phyloP scores from a whole-genome alignment of 2,329 filamentous ascomycete genomes.

The Aspergillus novoparasiticus region DNA sequence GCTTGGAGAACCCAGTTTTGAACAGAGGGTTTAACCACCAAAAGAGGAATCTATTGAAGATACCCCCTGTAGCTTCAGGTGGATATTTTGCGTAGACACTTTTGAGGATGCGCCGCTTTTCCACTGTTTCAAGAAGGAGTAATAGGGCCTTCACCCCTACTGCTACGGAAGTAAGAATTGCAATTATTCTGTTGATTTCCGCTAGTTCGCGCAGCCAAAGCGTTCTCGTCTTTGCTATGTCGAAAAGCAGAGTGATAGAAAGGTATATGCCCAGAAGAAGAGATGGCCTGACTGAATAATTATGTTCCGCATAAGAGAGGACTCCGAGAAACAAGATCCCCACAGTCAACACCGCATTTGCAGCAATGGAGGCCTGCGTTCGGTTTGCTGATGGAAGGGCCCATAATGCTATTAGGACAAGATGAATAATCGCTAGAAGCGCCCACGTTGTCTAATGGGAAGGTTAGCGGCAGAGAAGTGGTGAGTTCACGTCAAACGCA shows the following conservation, averaged over 20 bases:
- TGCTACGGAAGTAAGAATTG: constrained; percentile 45
- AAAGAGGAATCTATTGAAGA: constrained; percentile 54
- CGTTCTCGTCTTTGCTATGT: constrained; percentile 50
- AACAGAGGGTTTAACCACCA: constrained; percentile 59
- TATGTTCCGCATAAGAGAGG: constrained; percentile 53
- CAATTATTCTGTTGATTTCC: constrained; percentile 38
- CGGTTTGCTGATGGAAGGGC: constrained; percentile 31
- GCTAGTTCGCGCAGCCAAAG: constrained; percentile 40
- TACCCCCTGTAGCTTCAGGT: constrained; percentile 55
- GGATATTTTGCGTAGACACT: constrained; percentile 45
- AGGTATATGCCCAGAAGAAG: constrained; percentile 53
- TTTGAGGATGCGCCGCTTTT: constrained; percentile 48
- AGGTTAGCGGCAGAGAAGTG: constrained; percentile 9
- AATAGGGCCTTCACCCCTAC: constrained; percentile 48
- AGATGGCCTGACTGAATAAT: constrained; percentile 49
- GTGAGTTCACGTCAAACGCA: background rate
- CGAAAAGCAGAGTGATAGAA: constrained; percentile 48
- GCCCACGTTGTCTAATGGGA: constrained; percentile 32
- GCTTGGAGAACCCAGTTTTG: constrained; percentile 49
- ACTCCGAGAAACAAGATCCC: constrained; percentile 36
- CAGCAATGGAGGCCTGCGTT: constrained; percentile 39
- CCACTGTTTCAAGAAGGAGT: constrained; percentile 47
- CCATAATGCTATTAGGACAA: constrained; percentile 43
- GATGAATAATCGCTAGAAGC: constrained; percentile 37
- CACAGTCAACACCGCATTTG: constrained; percentile 33